These are phyloP conservation scores for Lipomyces starkeyi DNA, from an alignment of 805 yeast species.

Conservation along the genomic window DNA sequence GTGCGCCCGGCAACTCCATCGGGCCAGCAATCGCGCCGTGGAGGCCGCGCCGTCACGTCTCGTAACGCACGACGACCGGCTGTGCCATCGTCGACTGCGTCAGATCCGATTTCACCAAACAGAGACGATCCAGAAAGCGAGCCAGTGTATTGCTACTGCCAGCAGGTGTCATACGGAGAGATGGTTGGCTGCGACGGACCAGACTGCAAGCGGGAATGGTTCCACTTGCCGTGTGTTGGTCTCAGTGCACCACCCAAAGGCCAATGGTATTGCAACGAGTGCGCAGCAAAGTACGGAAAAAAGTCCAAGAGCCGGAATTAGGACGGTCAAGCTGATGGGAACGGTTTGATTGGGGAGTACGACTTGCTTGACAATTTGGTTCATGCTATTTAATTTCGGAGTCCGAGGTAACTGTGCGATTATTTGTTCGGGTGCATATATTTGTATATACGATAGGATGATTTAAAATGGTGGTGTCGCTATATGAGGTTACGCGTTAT, in stretches of 20 bases:
- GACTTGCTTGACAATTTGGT: slow-evolving; percentile 6
- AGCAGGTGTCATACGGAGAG: slow-evolving; percentile 96
- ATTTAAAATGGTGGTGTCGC: background rate
- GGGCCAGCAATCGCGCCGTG: slow-evolving; percentile 13
- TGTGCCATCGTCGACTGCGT: slow-evolving; percentile 5
- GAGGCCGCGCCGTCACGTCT: slow-evolving; percentile 18
- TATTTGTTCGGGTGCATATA: slow-evolving; percentile 3
- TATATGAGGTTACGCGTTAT: background rate
- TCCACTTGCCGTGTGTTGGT: slow-evolving; percentile 89
- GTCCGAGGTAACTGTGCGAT: background rate
- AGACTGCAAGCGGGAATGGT: slow-evolving; percentile 86
- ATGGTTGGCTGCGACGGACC: slow-evolving; percentile 99
- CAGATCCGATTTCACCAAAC: slow-evolving; percentile 21
- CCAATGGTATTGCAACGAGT: slow-evolving; percentile 66
- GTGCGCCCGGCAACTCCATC: slow-evolving; percentile 22
- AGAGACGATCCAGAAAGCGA: slow-evolving; percentile 51
- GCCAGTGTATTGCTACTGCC: slow-evolving; percentile 93
- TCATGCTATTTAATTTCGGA: background rate
- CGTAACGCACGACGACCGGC: slow-evolving; percentile 7
- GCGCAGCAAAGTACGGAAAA: slow-evolving; percentile 45
- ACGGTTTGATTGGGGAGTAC: background rate
- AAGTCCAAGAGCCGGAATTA: slow-evolving; percentile 20
- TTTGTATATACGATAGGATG: slow-evolving; percentile 1
- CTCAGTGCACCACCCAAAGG: slow-evolving; percentile 71
- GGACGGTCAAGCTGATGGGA: too few species aligned